Conservation (phyloP, 495 filamentous ascomycete genomes). For the Haplographium delicatum region DNA sequence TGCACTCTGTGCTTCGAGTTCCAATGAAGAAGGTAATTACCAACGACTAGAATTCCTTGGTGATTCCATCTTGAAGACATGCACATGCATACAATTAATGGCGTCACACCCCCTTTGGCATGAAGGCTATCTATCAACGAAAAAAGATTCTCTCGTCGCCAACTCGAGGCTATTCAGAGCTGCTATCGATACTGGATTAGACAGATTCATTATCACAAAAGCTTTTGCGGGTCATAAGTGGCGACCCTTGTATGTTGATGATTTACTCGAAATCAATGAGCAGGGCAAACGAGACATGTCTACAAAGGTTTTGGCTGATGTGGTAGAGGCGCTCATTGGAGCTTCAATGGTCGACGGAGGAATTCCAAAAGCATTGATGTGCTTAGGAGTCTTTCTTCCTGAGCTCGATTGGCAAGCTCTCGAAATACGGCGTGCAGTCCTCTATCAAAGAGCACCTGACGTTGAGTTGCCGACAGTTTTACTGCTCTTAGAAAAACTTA, state of each 20-base stretch:
- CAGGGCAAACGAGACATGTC: slow-evolving; percentile 43
- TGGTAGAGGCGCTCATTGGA: slow-evolving; percentile 80
- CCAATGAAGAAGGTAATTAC: slow-evolving; percentile 62
- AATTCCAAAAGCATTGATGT: slow-evolving; percentile 53
- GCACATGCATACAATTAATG: slow-evolving; percentile 60
- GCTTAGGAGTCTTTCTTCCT: slow-evolving; percentile 61
- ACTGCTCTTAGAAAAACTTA: slow-evolving; percentile 46
- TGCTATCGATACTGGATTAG: slow-evolving; percentile 57
- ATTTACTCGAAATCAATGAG: slow-evolving; percentile 32
- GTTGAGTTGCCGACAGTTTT: slow-evolving; percentile 15
- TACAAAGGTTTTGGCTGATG: slow-evolving; percentile 82
- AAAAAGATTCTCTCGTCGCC: slow-evolving; percentile 64
- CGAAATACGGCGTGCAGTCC: slow-evolving; percentile 23
- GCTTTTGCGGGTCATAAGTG: slow-evolving; percentile 67
- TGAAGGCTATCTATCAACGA: slow-evolving; percentile 68
- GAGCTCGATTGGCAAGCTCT: slow-evolving; percentile 52
- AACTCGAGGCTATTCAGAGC: slow-evolving; percentile 66
- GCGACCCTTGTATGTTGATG: slow-evolving; percentile 56
- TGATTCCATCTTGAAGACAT: slow-evolving; percentile 79
- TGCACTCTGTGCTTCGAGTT: slow-evolving; percentile 64
- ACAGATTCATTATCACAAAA: slow-evolving; percentile 67
- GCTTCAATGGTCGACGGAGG: slow-evolving; percentile 72
- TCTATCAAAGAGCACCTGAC: slow-evolving; percentile 19
- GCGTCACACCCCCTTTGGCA: slow-evolving; percentile 64
- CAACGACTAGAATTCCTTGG: slow-evolving; percentile 88